phyloP scores from a whole-genome alignment of 2,329 filamentous ascomycete genomes.

The Penicillium sp. region DNA sequence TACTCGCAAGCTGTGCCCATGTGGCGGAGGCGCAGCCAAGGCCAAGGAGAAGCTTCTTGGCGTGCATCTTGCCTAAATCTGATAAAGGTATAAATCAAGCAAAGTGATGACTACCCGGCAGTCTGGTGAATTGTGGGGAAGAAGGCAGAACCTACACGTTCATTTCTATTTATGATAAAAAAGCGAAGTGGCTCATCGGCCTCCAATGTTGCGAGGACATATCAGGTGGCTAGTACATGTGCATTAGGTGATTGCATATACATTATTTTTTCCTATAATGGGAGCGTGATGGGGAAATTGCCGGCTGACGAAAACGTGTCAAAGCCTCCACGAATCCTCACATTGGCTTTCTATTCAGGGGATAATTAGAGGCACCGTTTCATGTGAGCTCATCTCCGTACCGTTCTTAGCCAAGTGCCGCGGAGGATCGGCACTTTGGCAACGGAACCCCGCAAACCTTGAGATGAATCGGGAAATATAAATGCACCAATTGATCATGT shows the following conservation, averaged over 20 bases:
- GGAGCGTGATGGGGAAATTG: background rate
- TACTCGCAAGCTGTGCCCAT: slow-evolving; percentile 11
- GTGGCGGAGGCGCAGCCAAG: slow-evolving; percentile 7
- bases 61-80: slow-evolving; percentile 4
- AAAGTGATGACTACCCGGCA: background rate
- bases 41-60: slow-evolving; percentile 5
- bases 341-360: slow-evolving; percentile 6
- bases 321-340: background rate
- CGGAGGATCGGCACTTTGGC: background rate
- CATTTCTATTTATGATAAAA: background rate
- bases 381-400: slow-evolving; percentile 1
- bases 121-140: background rate
- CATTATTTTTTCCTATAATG: slow-evolving; percentile 10
- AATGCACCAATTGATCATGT: slow-evolving; percentile 9
- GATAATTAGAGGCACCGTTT: slow-evolving; percentile 4
- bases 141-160: background rate
- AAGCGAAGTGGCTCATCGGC: background rate
- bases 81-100: background rate
- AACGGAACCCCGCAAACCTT: slow-evolving; percentile 13
- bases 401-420: slow-evolving; percentile 1
- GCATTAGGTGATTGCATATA: background rate
- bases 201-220: background rate
- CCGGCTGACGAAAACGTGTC: background rate
- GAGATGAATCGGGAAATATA: slow-evolving; percentile 1
- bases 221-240: background rate